A percentile compares a stretch with the other conserved stretches of the same genome.
Conservation (phyloP, 495 filamentous ascomycete genomes). For the Daldinia concentrica region DNA sequence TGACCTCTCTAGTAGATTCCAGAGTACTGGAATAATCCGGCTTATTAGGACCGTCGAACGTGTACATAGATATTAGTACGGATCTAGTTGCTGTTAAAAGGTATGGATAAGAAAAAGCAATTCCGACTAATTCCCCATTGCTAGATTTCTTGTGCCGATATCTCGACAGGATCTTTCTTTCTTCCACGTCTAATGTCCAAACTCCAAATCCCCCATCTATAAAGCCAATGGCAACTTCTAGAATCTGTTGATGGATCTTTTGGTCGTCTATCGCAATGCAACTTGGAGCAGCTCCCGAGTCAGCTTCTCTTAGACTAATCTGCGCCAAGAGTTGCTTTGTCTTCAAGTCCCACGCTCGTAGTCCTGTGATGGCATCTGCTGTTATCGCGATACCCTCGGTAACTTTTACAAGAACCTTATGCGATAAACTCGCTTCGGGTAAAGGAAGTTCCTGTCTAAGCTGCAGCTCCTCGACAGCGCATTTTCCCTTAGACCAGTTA, state of each 20-base stretch:
- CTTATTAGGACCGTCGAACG: slow-evolving; percentile 56
- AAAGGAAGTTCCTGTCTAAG: slow-evolving; percentile 54
- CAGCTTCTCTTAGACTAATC: slow-evolving; percentile 44
- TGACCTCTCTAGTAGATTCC: not conserved
- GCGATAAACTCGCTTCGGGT: slow-evolving; percentile 19
- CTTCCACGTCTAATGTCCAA: slow-evolving; percentile 65
- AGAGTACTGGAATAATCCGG: not conserved
- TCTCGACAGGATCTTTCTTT: slow-evolving; percentile 53
- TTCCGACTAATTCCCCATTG: slow-evolving; percentile 74
- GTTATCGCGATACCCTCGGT: slow-evolving; percentile 80
- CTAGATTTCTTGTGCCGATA: slow-evolving; percentile 65
- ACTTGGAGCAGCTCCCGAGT: slow-evolving; percentile 60
- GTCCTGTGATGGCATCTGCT: slow-evolving; percentile 71
- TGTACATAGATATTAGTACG: slow-evolving; percentile 79
- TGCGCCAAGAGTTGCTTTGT: slow-evolving; percentile 65
- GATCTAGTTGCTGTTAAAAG: slow-evolving; percentile 77
- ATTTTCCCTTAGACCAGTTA: slow-evolving; percentile 90
- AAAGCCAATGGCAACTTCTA: slow-evolving; percentile 77
- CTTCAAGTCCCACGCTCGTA: slow-evolving; percentile 81
- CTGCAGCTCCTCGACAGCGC: slow-evolving; percentile 78
- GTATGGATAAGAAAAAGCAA: slow-evolving; percentile 80
- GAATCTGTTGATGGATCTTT: slow-evolving; percentile 44
- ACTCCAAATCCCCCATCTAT: slow-evolving; percentile 76
- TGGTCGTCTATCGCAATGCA: slow-evolving; percentile 71
- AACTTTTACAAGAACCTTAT: slow-evolving; percentile 70